These are phyloP conservation scores for Exophiala mesophila DNA, from an alignment of 2,329 filamentous ascomycete genomes.

Conservation along the genomic window DNA sequence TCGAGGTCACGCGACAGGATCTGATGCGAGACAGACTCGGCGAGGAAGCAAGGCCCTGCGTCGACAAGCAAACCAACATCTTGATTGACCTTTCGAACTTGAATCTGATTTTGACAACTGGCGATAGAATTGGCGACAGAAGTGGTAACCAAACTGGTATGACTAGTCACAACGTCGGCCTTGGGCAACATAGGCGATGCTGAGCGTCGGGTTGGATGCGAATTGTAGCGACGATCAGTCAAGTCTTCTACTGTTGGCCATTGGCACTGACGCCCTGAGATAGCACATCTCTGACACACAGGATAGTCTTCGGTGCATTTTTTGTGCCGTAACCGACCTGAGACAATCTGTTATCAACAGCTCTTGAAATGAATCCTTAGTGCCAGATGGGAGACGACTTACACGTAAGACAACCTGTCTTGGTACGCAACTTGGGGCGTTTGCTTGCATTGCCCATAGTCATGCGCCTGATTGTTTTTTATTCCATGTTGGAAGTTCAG, in stretches of 20 bases:
- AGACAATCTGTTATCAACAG: neutral
- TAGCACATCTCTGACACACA: conserved; percentile 8
- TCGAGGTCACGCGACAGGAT: conserved; percentile 13
- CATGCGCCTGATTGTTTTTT: neutral
- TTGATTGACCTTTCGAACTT: conserved; percentile 1
- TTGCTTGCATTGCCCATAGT: conserved; percentile 4
- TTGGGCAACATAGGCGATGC: neutral
- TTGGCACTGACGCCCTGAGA: conserved; percentile 10
- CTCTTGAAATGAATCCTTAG: neutral
- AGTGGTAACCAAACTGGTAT: too few species aligned
- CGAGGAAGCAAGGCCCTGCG: conserved; percentile 6
- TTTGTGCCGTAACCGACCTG: conserved; percentile 15
- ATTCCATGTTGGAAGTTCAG: neutral
- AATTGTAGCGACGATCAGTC: conserved; percentile 13
- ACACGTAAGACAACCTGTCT: conserved; percentile 21
- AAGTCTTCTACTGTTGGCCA: conserved; percentile 17
- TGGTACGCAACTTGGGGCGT: conserved; percentile 10
- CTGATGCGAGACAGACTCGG: conserved; percentile 12
- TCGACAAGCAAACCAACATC: neutral
- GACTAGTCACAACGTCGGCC: neutral
- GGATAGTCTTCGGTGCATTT: conserved; percentile 17
- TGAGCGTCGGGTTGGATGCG: conserved; percentile 6
- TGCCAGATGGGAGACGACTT: too few species aligned
- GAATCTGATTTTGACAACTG: neutral
- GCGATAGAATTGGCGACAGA: neutral